Base-by-base conservation (phyloP, 768 basidiomycete genomes). In the Tylopilus vinaceipallidus region DNA sequence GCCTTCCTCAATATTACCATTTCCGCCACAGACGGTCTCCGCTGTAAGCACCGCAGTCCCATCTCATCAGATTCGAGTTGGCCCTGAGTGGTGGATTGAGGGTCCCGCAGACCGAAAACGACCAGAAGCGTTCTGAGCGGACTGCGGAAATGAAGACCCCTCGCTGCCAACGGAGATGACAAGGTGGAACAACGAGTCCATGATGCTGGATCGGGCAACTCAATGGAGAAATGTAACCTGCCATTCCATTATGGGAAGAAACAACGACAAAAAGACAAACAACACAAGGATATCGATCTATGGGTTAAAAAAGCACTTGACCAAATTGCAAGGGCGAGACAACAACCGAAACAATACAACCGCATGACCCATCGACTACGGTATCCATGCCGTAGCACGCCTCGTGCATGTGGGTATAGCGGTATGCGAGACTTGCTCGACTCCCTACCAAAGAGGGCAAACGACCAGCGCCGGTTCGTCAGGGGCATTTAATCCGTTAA, bases 241-340 rank as follows among this genome's bases (percentile, higher is more conserved):
- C 16, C 38, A 46, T 54, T 55, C 45, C 53, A 51, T 53, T 49
- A 24, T 32, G 19, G 41, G 29, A 47, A 44, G 19, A 46, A 26
- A 64, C 46, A 51, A 40, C 26, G 20, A 47, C 17, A 49, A 20
- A 54, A 45, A 29, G 16, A 45, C 14, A 47, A 13, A 29, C 27
- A n/a, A n/a, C n/a, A 41, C 40, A 54, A 45, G 26, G n/a, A 46
- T 10, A 46, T 11, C 1, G 1, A 26, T 57, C 55, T 64, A 63
- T 26, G 13, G 24, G 13, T 32, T 40, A 57, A 61, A 43, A 58
- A 59, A 55, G 62, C 63, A 50, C 59, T 68, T 66, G 72, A 55
- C 69, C 61, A 63, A 52, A 69, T n/a, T n/a, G n/a, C n/a, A n/a
- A n/a, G n/a, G n/a, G 70, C 71, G 71, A 61, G 67, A 56, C 49